Percentiles rank a stretch among this genome's conserved stretches.
Evolutionary conservation across 768 basidiomycete genomes (phyloP).

Genomic region (Butyriboletus loyo): DNA sequence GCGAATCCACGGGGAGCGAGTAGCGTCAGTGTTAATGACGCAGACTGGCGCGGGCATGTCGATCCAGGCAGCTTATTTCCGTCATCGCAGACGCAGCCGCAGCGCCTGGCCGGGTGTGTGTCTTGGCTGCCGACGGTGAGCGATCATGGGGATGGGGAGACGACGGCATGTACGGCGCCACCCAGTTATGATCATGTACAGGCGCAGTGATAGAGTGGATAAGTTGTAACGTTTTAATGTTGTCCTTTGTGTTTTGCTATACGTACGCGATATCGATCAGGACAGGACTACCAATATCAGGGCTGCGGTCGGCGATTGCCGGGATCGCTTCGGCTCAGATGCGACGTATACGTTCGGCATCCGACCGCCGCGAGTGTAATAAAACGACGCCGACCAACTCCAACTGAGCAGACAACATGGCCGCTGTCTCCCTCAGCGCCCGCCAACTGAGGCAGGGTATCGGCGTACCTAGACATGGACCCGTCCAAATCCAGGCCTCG

Average conservation of each 20-base stretch:
- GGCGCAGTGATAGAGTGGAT: slow-evolving; percentile 1
- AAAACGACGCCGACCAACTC: neutral
- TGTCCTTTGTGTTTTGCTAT: neutral
- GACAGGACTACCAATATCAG: too few species aligned
- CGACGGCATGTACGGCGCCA: slow-evolving; percentile 24
- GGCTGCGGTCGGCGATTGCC: too few species aligned
- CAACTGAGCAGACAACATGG: slow-evolving; percentile 13
- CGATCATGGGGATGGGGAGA: slow-evolving; percentile 33
- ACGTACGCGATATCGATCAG: neutral
- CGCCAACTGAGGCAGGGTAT: slow-evolving; percentile 28
- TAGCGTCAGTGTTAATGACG: slow-evolving; percentile 3
- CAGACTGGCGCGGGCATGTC: slow-evolving; percentile 9
- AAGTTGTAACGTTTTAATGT: neutral
- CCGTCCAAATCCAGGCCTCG: slow-evolving; percentile 2
- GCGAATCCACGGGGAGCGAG: slow-evolving; percentile 18
- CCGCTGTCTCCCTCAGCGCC: slow-evolving; percentile 22
- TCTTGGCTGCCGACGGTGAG: slow-evolving; percentile 40
- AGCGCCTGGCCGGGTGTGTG: neutral
- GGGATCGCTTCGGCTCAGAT: too few species aligned
- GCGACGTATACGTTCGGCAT: slow-evolving; percentile 15
- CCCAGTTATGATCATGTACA: slow-evolving; percentile 24
- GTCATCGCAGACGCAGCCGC: neutral
- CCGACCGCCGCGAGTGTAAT: neutral
- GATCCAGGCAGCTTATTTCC: neutral
- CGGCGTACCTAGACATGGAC: neutral